Evolutionary conservation across 495 filamentous ascomycete species (phyloP).

Genomic region (Chaetomium tenue): DNA sequence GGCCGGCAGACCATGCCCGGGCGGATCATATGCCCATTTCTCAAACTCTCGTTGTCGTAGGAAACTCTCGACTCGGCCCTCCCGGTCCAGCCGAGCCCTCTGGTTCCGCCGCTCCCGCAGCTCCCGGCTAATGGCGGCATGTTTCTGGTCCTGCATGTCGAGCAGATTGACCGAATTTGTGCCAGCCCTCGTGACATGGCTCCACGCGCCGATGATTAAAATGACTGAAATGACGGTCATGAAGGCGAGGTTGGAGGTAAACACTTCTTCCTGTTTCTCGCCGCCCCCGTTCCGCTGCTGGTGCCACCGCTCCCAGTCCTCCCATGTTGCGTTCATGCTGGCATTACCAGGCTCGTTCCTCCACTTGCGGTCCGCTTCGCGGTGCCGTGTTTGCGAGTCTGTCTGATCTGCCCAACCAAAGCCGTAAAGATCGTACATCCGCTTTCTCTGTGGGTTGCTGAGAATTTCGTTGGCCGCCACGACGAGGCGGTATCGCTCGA

Average conservation of each 20-base stretch:
- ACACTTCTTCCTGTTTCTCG: constrained; percentile 58
- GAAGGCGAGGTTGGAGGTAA: constrained; percentile 74
- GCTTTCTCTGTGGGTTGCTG: constrained; percentile 73
- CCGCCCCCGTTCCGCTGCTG: constrained; percentile 52
- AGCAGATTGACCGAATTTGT: constrained; percentile 55
- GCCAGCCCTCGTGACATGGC: constrained; percentile 66
- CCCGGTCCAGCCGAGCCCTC: constrained; percentile 49
- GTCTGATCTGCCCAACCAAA: constrained; percentile 67
- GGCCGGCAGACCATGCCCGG: constrained; percentile 6
- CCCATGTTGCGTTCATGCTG: constrained; percentile 88
- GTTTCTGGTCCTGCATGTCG: constrained; percentile 60
- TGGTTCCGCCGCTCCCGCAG: constrained; percentile 56
- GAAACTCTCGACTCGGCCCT: constrained; percentile 71
- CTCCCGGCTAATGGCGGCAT: constrained; percentile 60
- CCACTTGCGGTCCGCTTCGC: constrained; percentile 48
- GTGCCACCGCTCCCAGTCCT: constrained; percentile 95
- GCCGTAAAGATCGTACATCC: constrained; percentile 78
- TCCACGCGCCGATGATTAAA: constrained; percentile 61
- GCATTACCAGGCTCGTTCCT: constrained; percentile 54
- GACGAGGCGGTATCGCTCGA: constrained; percentile 85
- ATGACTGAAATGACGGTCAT: constrained; percentile 63
- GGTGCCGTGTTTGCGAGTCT: constrained; percentile 39
- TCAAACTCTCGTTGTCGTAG: constrained; percentile 60
- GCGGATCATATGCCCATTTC: constrained; percentile 31
- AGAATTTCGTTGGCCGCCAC: constrained; percentile 86